Evolutionary conservation across 78 protist species (phyloP), one percentile per base, ranked within the genome.

Genomic region (Dictyostelium discoideum): DNA sequence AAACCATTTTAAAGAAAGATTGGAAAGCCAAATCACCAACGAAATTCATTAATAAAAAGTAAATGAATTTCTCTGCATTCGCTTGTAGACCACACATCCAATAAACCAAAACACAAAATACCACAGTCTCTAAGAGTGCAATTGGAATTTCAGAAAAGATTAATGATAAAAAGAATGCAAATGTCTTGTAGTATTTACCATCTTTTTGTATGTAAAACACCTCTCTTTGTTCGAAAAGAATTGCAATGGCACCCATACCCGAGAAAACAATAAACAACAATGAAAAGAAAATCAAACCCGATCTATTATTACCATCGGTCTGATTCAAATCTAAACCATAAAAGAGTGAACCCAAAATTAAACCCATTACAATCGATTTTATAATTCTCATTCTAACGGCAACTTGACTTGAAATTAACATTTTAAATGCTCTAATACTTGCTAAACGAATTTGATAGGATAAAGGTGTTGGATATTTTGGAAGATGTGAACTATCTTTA

Each of bases 31-130:
- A 10, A 76, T 85, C 88, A 22, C 79, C 44, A 13, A 85, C 73
- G 29, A 93, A 72, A 60, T 46, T 65, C 74, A 85, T 48, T 42
- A 93, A 44, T 5, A 93, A 24, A 48, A 93, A 93, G 84, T 50
- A 87, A 37, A 93, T 86, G 42, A 93, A 93, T 22, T 78, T 93
- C 24, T 81, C 96, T 5, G 92, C 96, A 24, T 74, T 86, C 3
- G 57, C 86, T 54, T 93, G 96, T 11, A 93, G 22, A 39, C 96
- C 96, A 60, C 86, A 69, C 92, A 93, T 84, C 96, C 96, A 93
- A 67, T 93, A 93, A 85, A 93, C 86, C 67, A 93, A 11, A 22
- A 37, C 44, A 20, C 81, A 22, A 39, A 93, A 93, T 40, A 93
- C 50, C 2, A 93, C 80, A 0, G 96, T 85, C 65, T 93, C 96